A percentile compares a stretch with the other conserved stretches of the same genome.
Conservation (phyloP, 495 filamentous ascomycete species). For the Penicillium alfredii region DNA sequence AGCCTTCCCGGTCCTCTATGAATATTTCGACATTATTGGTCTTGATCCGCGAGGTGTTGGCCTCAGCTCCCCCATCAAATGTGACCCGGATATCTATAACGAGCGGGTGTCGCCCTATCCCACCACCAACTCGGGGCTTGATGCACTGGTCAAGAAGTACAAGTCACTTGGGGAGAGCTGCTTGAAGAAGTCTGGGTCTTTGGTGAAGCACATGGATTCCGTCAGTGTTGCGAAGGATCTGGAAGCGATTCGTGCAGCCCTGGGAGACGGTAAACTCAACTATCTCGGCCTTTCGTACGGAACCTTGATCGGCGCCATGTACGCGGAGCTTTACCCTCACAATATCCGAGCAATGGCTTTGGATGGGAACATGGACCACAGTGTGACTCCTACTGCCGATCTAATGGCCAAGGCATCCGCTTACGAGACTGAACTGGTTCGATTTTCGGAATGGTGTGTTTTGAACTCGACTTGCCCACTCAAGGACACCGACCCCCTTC, state of each 20-base stretch:
- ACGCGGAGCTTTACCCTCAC: slow-evolving; percentile 38
- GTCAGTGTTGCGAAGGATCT: slow-evolving; percentile 35
- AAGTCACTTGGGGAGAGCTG: slow-evolving; percentile 34
- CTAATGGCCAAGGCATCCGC: slow-evolving; percentile 1
- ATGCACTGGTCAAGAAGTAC: too few species aligned
- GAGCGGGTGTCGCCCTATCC: too few species aligned
- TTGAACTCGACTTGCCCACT: too few species aligned
- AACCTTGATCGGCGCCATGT: slow-evolving; percentile 48
- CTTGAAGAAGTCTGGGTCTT: slow-evolving; percentile 29
- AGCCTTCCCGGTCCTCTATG: too few species aligned
- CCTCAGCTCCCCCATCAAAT: slow-evolving; percentile 32
- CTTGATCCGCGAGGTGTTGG: slow-evolving; percentile 43
- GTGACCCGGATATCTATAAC: slow-evolving; percentile 30
- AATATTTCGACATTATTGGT: slow-evolving; percentile 42
- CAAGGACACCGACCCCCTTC: too few species aligned
- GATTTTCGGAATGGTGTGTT: slow-evolving; percentile 36
- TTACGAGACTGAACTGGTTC: slow-evolving; percentile 24
- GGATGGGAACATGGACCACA: slow-evolving; percentile 43
- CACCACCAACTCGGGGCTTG: too few species aligned
- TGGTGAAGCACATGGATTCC: slow-evolving; percentile 37
- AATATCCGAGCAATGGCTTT: slow-evolving; percentile 34
- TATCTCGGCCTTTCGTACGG: slow-evolving; percentile 57
- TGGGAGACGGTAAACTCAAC: slow-evolving; percentile 38
- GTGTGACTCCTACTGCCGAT: slow-evolving; percentile 11
- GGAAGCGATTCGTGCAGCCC: slow-evolving; percentile 37